phyloP scores from a whole-genome alignment of 371 early-diverging fungal genomes.

The Mortierella sp. region DNA sequence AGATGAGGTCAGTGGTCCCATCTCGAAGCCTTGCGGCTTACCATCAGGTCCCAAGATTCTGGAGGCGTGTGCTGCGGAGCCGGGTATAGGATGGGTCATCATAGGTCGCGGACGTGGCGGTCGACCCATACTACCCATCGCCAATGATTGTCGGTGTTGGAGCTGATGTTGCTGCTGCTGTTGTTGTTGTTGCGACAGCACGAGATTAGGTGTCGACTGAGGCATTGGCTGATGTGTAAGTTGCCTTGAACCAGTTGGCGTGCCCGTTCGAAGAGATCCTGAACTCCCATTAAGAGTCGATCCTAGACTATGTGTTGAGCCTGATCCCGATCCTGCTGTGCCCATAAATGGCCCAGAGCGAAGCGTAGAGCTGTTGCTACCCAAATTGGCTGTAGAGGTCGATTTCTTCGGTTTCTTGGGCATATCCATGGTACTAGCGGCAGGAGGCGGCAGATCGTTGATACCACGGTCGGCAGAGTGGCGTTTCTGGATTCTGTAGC shows the following conservation, averaged over 20 bases:
- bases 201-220: conserved; percentile 25
- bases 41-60: conserved; percentile 14
- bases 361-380: background rate
- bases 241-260: background rate
- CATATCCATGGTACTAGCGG: conserved; percentile 40
- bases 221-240: conserved; percentile 18
- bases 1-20: conserved; percentile 21
- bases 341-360: conserved; percentile 1
- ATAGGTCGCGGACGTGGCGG: conserved; percentile 31
- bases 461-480: conserved; percentile 49
- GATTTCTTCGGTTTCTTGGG: background rate
- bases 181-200: conserved; percentile 17
- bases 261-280: conserved; percentile 28
- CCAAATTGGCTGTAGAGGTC: conserved; percentile 10
- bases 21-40: conserved; percentile 22
- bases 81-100: conserved; percentile 25
- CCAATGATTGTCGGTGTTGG: conserved; percentile 23
- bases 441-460: conserved; percentile 50
- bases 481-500: conserved; percentile 42
- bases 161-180: conserved; percentile 6
- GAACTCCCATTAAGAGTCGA: conserved; percentile 32
- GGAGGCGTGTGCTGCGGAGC: background rate
- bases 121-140: conserved; percentile 14
- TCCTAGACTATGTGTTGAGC: conserved; percentile 27
- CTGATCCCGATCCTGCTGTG: conserved; percentile 5